Evolutionary conservation across 768 basidiomycete genomes (phyloP).

Genomic region (Inosperma sp.): DNA sequence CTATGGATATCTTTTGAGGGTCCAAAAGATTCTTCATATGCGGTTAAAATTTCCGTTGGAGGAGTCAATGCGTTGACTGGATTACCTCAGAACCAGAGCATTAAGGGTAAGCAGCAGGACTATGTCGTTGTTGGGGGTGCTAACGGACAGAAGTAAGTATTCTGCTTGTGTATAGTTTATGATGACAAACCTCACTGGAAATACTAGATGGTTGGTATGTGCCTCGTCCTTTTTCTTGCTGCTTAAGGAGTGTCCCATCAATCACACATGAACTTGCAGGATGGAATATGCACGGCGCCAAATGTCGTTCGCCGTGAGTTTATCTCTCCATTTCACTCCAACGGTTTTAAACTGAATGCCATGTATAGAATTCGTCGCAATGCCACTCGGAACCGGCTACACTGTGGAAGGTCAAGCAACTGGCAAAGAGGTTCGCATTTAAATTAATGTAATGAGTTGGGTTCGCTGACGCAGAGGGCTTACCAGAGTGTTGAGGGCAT

Average conservation of each 20-base stretch:
- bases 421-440: conserved; percentile 16
- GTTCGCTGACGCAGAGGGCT: background rate
- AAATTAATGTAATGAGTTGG: background rate
- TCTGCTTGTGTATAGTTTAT: background rate
- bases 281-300: conserved; percentile 22
- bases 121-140: conserved; percentile 10
- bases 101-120: conserved; percentile 24
- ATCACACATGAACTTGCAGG: conserved; percentile 9
- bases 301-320: conserved; percentile 24
- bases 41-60: conserved; percentile 28
- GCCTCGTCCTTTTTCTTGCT: background rate
- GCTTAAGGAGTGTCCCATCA: background rate
- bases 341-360: background rate
- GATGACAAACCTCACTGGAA: background rate
- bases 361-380: conserved; percentile 23
- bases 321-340: background rate
- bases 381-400: conserved; percentile 20
- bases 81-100: conserved; percentile 11
- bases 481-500: conserved; percentile 6
- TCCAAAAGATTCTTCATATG: background rate
- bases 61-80: conserved; percentile 28
- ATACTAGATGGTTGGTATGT: conserved; percentile 18
- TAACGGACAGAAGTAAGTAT: conserved; percentile 18
- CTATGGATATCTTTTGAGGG: conserved; percentile 27
- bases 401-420: conserved; percentile 24